Conservation (phyloP, 495 filamentous ascomycete genomes). For the Amphirosellinia nigrospora region DNA sequence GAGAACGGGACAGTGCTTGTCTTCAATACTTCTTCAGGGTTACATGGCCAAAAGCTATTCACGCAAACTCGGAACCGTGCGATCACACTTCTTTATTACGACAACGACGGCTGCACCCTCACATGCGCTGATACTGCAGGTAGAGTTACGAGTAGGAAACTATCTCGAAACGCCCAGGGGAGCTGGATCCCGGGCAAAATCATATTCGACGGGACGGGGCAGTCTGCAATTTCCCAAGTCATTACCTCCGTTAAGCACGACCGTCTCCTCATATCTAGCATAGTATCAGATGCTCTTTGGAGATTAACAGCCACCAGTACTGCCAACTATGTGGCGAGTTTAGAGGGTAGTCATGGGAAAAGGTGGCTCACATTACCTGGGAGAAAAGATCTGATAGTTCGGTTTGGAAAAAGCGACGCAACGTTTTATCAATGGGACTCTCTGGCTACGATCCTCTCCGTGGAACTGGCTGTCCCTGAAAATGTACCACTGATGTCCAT, state of each 20-base stretch:
- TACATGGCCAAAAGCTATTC: constrained; percentile 6
- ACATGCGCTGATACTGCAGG: not conserved
- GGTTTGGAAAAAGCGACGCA: not conserved
- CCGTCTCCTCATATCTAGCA: not conserved
- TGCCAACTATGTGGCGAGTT: not conserved
- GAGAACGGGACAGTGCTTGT: not conserved
- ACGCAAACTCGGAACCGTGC: not conserved
- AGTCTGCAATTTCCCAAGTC: not conserved
- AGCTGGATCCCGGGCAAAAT: not conserved
- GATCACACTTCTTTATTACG: not conserved
- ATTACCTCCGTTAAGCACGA: not conserved
- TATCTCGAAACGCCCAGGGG: not conserved
- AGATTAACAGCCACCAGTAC: not conserved
- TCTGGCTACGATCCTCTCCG: not conserved
- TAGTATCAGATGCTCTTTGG: not conserved
- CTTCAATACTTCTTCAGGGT: not conserved
- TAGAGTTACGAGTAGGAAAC: constrained; percentile 5
- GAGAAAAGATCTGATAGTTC: constrained; percentile 3
- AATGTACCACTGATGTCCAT: not conserved
- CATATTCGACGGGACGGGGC: not conserved
- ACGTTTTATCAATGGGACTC: constrained; percentile 2
- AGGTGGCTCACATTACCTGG: not conserved
- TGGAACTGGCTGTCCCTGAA: not conserved
- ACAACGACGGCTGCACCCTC: not conserved
- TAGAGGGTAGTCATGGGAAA: not conserved